These are phyloP conservation scores for Ogataea salicorniae DNA, from an alignment of 805 yeast genomes.

Conservation along the genomic window DNA sequence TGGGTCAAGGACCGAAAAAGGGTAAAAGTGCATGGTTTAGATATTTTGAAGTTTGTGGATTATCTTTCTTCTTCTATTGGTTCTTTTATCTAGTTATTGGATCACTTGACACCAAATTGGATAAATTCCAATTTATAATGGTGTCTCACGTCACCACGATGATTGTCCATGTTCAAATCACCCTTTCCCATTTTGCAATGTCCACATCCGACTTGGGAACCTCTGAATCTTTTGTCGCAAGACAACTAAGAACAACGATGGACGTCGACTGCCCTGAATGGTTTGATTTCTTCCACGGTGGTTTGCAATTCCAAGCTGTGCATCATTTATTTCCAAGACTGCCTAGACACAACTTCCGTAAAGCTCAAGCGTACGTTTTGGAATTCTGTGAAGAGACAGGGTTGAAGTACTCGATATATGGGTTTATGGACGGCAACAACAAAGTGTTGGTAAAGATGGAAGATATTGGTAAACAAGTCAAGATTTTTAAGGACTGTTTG, in stretches of 20 bases:
- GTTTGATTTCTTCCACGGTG: conserved; percentile 90
- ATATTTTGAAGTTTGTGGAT: conserved; percentile 69
- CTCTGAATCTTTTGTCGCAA: conserved; percentile 69
- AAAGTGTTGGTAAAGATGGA: conserved; percentile 63
- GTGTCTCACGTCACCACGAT: conserved; percentile 77
- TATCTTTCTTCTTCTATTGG: conserved; percentile 72
- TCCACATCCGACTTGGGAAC: conserved; percentile 83
- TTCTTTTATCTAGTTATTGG: conserved; percentile 64
- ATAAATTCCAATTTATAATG: conserved; percentile 55
- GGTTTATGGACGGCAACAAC: conserved; percentile 73
- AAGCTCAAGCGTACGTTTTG: conserved; percentile 65
- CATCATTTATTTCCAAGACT: conserved; percentile 87
- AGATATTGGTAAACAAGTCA: conserved; percentile 76
- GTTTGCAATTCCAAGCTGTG: conserved; percentile 85
- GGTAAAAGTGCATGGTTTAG: conserved; percentile 88
- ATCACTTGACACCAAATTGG: conserved; percentile 46
- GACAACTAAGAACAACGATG: conserved; percentile 89
- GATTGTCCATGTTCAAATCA: conserved; percentile 92
- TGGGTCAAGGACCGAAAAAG: conserved; percentile 72
- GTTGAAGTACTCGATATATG: conserved; percentile 75
- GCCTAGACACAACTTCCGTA: conserved; percentile 82
- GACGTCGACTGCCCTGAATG: conserved; percentile 92
- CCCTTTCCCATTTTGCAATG: conserved; percentile 89
- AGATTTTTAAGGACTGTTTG: conserved; percentile 68
- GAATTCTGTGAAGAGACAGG: conserved; percentile 76